A percentile compares a stretch with the other conserved stretches of the same genome.
These are phyloP conservation scores for Sapria himalayana DNA, from an alignment of 345 rosid genomes.

Conservation along the genomic window DNA sequence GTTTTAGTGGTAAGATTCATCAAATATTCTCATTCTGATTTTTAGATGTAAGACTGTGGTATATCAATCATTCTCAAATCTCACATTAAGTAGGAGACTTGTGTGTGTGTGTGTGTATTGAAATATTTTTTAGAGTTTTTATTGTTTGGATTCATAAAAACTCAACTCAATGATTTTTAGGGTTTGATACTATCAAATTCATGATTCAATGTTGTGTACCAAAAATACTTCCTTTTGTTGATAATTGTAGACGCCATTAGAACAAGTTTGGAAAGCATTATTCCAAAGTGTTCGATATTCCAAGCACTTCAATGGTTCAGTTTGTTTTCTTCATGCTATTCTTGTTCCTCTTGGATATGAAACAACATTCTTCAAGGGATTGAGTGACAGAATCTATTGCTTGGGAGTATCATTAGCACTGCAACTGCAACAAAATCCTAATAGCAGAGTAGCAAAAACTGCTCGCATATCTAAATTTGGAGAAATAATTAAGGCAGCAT, in stretches of 20 bases:
- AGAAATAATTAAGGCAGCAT: constrained; percentile 75
- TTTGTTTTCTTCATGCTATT: constrained; percentile 73
- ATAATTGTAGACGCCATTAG: constrained; percentile 47
- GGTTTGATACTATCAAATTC: too few species aligned
- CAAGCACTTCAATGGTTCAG: constrained; percentile 51
- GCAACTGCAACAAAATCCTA: constrained; percentile 47
- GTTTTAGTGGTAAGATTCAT: too few species aligned
- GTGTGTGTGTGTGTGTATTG: too few species aligned
- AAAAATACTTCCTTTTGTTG: constrained; percentile 4
- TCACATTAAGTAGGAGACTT: too few species aligned
- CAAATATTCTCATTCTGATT: too few species aligned
- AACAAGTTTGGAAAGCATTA: constrained; percentile 76
- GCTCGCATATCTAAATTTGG: constrained; percentile 79
- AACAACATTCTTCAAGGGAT: constrained; percentile 61
- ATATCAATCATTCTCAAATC: too few species aligned
- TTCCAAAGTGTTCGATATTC: constrained; percentile 61
- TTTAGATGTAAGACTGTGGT: too few species aligned
- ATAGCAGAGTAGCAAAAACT: constrained; percentile 31
- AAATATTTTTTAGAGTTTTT: too few species aligned
- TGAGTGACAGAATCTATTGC: constrained; percentile 32
- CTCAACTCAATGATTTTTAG: too few species aligned
- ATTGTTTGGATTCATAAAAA: too few species aligned
- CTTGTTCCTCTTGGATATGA: constrained; percentile 81
- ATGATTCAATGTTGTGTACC: too few species aligned
- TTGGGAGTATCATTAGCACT: constrained; percentile 46